A percentile compares a stretch with the other conserved stretches of the same genome.
These are phyloP conservation scores for Fragaria vesca DNA, from an alignment of 306 rosid genomes.

Conservation along the genomic window DNA sequence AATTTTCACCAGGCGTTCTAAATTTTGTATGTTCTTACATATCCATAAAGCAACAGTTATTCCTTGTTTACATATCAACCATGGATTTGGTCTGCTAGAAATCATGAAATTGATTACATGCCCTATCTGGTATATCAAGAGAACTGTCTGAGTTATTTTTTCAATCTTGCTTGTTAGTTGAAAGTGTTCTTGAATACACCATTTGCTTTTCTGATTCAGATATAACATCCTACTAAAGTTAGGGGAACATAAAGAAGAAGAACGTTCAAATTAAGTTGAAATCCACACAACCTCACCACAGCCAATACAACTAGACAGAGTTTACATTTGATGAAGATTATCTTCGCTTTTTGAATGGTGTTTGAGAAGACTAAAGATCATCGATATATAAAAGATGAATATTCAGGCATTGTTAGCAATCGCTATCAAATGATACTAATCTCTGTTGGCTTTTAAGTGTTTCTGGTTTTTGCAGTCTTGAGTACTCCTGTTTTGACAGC, in stretches of 20 bases:
- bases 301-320: not conserved
- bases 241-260: too few relatives aligned
- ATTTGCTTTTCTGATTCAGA: too few relatives aligned
- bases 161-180: not conserved
- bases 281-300: not conserved
- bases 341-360: not conserved
- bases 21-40: not conserved
- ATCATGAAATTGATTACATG: slow-evolving; percentile 90
- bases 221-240: too few relatives aligned
- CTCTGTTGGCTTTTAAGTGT: not conserved
- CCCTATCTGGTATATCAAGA: slow-evolving; percentile 61
- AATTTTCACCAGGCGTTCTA: not conserved
- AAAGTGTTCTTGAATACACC: too few relatives aligned
- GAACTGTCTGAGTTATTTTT: not conserved
- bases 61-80: too few relatives aligned
- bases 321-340: not conserved
- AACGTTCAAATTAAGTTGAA: too few relatives aligned
- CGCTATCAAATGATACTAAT: not conserved
- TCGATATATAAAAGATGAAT: not conserved
- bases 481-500: slow-evolving; percentile 54
- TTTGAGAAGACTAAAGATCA: not conserved
- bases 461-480: slow-evolving; percentile 40
- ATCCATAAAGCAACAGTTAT: too few relatives aligned
- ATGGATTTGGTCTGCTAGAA: slow-evolving; percentile 38
- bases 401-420: slow-evolving; percentile 1